These are phyloP conservation scores for Lecanicillium sp. DNA, from an alignment of 2,329 filamentous ascomycete species.

Conservation along the genomic window DNA sequence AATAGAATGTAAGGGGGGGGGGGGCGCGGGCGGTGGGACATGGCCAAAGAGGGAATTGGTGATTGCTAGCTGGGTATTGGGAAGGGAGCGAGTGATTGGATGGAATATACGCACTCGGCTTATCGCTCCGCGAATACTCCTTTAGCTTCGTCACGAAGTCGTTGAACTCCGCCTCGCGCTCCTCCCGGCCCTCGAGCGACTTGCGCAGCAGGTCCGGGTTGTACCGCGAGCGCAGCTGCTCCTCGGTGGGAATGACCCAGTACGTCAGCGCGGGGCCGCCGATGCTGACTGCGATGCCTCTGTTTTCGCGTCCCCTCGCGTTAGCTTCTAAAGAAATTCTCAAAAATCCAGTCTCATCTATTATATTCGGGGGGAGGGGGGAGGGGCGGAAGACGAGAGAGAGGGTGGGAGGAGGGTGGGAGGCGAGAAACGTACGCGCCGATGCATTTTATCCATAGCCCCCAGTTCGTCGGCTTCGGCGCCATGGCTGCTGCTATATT, in stretches of 20 bases:
- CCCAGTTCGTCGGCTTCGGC: constrained; percentile 41
- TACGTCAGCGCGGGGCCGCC: constrained; percentile 81
- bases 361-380: too few species aligned
- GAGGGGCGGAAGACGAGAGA: not conserved
- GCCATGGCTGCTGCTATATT: constrained; percentile 35
- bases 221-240: constrained; percentile 87
- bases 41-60: too few species aligned
- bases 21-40: too few species aligned
- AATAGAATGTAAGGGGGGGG: too few species aligned
- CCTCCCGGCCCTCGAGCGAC: constrained; percentile 71
- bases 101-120: constrained; percentile 82
- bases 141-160: constrained; percentile 80
- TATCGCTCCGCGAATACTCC: constrained; percentile 84
- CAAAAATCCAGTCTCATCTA: too few species aligned
- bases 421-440: constrained; percentile 48
- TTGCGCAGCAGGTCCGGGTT: constrained; percentile 91
- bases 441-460: constrained; percentile 63
- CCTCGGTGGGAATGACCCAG: constrained; percentile 77
- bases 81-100: too few species aligned
- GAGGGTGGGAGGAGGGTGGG: constrained; percentile 12
- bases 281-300: constrained; percentile 64
- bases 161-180: constrained; percentile 80
- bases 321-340: too few species aligned
- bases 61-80: too few species aligned
- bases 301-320: constrained; percentile 30